Percentiles rank a stretch among this genome's conserved stretches.
Evolutionary conservation across 805 yeast species (phyloP).

Genomic region (Spathaspora girioi): DNA sequence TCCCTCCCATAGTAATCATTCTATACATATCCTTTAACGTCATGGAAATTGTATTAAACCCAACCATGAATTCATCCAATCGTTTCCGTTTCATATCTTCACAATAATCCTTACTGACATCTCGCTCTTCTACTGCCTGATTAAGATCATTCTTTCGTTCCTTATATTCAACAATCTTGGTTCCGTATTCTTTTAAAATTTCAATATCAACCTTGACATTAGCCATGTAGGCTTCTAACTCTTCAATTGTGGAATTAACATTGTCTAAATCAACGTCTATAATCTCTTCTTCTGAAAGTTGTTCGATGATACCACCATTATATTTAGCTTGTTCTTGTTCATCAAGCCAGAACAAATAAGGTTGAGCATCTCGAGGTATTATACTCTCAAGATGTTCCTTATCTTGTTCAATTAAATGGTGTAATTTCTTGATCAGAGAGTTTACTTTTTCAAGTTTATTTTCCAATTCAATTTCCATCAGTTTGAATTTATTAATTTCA

Average conservation of each 20-base stretch:
- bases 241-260: conserved; percentile 49
- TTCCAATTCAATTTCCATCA: conserved; percentile 63
- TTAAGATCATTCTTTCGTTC: conserved; percentile 65
- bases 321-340: conserved; percentile 34
- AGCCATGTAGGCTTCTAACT: conserved; percentile 52
- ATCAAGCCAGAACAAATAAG: conserved; percentile 49
- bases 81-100: conserved; percentile 73
- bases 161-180: conserved; percentile 60
- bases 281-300: conserved; percentile 50
- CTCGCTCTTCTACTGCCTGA: conserved; percentile 62
- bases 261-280: conserved; percentile 42
- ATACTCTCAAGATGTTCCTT: conserved; percentile 40
- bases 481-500: conserved; percentile 54
- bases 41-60: conserved; percentile 80
- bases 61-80: conserved; percentile 87
- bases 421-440: conserved; percentile 30
- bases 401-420: conserved; percentile 35
- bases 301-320: conserved; percentile 36
- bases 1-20: conserved; percentile 99
- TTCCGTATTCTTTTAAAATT: conserved; percentile 71
- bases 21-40: conserved; percentile 96
- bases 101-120: conserved; percentile 53
- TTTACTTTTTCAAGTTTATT: conserved; percentile 60
- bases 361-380: conserved; percentile 52
- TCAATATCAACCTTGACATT: conserved; percentile 66